These are phyloP conservation scores for Claviceps digitariae DNA, from an alignment of 2,329 filamentous ascomycete species.

Conservation along the genomic window DNA sequence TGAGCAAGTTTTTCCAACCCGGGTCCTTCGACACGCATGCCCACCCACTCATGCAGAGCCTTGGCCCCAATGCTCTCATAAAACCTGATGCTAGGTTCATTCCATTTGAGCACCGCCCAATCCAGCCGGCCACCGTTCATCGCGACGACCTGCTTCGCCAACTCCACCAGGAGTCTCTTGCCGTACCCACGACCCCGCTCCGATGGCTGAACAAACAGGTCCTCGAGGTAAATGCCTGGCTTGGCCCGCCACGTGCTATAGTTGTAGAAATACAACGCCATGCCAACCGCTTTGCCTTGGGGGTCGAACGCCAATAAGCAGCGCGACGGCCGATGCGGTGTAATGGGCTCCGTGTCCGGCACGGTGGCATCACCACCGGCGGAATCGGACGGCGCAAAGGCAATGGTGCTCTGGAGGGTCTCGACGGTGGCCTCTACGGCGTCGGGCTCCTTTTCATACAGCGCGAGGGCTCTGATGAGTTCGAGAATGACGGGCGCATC, in stretches of 20 bases:
- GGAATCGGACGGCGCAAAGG: constrained; percentile 50
- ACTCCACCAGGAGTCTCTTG: constrained; percentile 54
- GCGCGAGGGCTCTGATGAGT: constrained; percentile 73
- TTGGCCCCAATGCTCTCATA: constrained; percentile 61
- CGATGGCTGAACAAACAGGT: constrained; percentile 65
- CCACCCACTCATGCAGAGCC: constrained; percentile 58
- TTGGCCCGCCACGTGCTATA: constrained; percentile 87
- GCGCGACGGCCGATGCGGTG: constrained; percentile 51
- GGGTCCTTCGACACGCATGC: constrained; percentile 60
- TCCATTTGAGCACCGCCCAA: constrained; percentile 90
- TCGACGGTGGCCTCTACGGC: constrained; percentile 67
- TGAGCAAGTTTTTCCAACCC: constrained; percentile 46
- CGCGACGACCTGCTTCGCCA: constrained; percentile 66
- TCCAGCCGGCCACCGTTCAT: constrained; percentile 67
- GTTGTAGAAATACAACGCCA: constrained; percentile 91
- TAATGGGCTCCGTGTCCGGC: constrained; percentile 39
- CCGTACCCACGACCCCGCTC: constrained; percentile 71
- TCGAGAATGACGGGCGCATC: constrained; percentile 71
- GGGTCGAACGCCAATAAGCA: constrained; percentile 54
- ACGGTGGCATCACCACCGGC: constrained; percentile 23
- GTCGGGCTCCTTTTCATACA: constrained; percentile 68
- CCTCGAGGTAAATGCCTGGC: constrained; percentile 84
- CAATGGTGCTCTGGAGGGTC: constrained; percentile 60
- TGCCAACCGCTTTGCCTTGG: constrained; percentile 43
- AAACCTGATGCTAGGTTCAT: constrained; percentile 77